Percentiles rank a stretch among this genome's conserved stretches.
phyloP scores from a whole-genome alignment of 441 rosid species.

The Kokia cookei region DNA sequence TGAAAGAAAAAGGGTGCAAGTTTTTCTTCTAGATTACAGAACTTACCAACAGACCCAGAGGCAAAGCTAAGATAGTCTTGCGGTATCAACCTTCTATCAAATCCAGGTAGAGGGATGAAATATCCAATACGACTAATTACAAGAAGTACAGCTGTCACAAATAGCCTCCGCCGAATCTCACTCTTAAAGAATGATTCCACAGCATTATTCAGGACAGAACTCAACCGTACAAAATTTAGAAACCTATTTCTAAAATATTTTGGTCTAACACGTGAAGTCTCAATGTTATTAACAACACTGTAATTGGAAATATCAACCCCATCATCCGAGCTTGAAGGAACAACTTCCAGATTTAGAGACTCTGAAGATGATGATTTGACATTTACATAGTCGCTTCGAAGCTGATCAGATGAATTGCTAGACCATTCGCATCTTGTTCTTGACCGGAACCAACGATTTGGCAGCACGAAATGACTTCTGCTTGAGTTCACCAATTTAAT shows the following conservation, averaged over 20 bases:
- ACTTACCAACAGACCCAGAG: slow-evolving; percentile 86
- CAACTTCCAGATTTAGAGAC: slow-evolving; percentile 28
- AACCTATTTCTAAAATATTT: slow-evolving; percentile 69
- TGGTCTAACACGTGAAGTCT: slow-evolving; percentile 22
- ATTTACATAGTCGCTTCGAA: slow-evolving; percentile 27
- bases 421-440: slow-evolving; percentile 25
- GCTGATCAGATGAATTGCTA: slow-evolving; percentile 39
- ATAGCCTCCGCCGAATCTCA: slow-evolving; percentile 81
- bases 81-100: slow-evolving; percentile 81
- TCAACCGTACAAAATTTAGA: slow-evolving; percentile 57
- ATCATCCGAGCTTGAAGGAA: slow-evolving; percentile 26
- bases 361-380: slow-evolving; percentile 29
- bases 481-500: slow-evolving; percentile 19
- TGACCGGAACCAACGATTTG: slow-evolving; percentile 15
- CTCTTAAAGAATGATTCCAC: slow-evolving; percentile 86
- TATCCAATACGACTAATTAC: slow-evolving; percentile 83
- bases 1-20: background rate
- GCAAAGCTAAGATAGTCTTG: slow-evolving; percentile 89
- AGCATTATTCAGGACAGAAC: slow-evolving; percentile 68
- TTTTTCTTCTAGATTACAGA: background rate
- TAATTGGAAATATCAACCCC: slow-evolving; percentile 15
- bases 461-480: slow-evolving; percentile 15
- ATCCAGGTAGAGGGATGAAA: slow-evolving; percentile 91
- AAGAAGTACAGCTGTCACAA: slow-evolving; percentile 66
- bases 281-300: slow-evolving; percentile 19